Percentiles rank a stretch among this genome's conserved stretches.
Conservation (phyloP, 257 asterid species). For the Penstemon eatonii region DNA sequence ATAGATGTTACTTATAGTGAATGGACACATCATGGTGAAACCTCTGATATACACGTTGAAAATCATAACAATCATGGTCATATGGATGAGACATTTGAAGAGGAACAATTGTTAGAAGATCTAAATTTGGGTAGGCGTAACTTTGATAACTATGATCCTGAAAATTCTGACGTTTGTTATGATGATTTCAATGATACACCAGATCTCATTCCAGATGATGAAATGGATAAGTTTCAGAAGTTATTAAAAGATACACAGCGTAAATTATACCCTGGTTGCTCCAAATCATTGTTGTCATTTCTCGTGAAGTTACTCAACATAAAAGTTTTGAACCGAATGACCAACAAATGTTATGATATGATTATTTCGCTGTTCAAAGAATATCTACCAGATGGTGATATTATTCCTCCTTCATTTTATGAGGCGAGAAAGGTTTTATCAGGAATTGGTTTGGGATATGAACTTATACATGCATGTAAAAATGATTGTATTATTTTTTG, state of each 20-base stretch:
- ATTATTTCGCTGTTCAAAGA: conserved; percentile 14
- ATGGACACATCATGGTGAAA: no score
- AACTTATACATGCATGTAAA: background rate
- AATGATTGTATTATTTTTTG: background rate
- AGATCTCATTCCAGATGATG: no score
- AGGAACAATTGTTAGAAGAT: no score
- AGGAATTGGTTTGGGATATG: no score
- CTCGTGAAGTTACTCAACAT: background rate
- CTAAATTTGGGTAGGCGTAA: no score
- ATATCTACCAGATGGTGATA: background rate
- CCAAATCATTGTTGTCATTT: background rate
- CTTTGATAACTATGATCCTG: no score
- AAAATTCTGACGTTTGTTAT: no score
- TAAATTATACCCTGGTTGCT: background rate
- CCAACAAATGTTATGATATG: conserved; percentile 3
- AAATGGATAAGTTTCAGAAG: background rate
- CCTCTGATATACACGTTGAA: no score
- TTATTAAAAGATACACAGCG: background rate
- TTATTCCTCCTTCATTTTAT: conserved; percentile 2
- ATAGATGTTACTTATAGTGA: no score
- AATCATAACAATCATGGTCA: no score
- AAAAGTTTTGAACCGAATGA: background rate
- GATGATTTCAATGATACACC: no score
- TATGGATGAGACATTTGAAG: no score
- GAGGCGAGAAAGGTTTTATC: background rate